Percentiles rank a stretch among this genome's conserved stretches.
phyloP scores from a whole-genome alignment of 192 early-diverging fungal species.

The Coemansia sp. region DNA sequence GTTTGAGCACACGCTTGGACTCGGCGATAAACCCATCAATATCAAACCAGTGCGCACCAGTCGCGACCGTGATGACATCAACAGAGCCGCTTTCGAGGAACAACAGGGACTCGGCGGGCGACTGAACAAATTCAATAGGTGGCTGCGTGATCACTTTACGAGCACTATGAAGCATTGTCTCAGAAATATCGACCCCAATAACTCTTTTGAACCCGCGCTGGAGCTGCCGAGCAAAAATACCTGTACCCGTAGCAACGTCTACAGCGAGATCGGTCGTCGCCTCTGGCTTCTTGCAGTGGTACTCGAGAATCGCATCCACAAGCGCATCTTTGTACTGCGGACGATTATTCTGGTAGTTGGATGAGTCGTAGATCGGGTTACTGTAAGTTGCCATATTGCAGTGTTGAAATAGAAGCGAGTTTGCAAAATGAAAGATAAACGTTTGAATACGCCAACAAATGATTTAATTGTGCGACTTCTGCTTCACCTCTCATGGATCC shows the following conservation, averaged over 20 bases:
- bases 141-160: slow-evolving; percentile 7
- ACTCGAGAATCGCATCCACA: slow-evolving; percentile 24
- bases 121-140: slow-evolving; percentile 27
- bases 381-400: slow-evolving; percentile 35
- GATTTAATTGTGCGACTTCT: background rate
- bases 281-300: slow-evolving; percentile 29
- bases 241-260: slow-evolving; percentile 53
- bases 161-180: slow-evolving; percentile 40
- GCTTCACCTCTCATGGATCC: background rate
- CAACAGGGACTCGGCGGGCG: slow-evolving; percentile 27
- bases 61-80: slow-evolving; percentile 47
- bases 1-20: slow-evolving; percentile 44
- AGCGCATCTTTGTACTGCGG: slow-evolving; percentile 37
- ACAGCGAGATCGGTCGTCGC: slow-evolving; percentile 36
- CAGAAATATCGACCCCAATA: slow-evolving; percentile 44
- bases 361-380: slow-evolving; percentile 19
- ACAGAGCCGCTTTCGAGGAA: slow-evolving; percentile 23
- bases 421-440: background rate
- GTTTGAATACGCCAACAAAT: background rate
- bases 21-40: slow-evolving; percentile 27
- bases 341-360: slow-evolving; percentile 34
- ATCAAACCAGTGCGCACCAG: slow-evolving; percentile 48
- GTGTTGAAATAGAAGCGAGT: background rate
- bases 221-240: slow-evolving; percentile 46
- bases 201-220: slow-evolving; percentile 26